Evolutionary conservation across 1,284 basidiomycete genomes (phyloP), one percentile per base, ranked within the genome.

Genomic region (Sparassis latifolia): DNA sequence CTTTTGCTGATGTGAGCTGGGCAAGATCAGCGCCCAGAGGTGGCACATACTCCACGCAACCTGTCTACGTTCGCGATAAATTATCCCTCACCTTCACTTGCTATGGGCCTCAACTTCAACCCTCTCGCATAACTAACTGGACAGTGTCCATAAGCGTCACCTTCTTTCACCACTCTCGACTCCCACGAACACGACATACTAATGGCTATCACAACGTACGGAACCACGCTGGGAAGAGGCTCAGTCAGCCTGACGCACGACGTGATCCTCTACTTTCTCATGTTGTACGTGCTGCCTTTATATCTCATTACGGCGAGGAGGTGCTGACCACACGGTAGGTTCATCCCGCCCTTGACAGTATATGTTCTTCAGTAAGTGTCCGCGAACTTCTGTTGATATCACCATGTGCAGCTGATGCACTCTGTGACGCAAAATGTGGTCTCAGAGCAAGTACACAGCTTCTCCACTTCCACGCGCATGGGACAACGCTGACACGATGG

Each of bases 261-360:
- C 52, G 66, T 76, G 2, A 56, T 63, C 32, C 66, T 79, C 5
- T 80, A 77, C 55, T 69, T 79, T 52, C 49, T 79, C 12, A 77
- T 75, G 4, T 63, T 79, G 76, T 77, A 53, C 52, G 76, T 60
- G 3, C 40, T n/a, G 6, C 33, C n/a, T 48, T 52, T 37, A 9
- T 10, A 28, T 10, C 30, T 39, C 10, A 35, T 33, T 31, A n/a
- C n/a, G n/a, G n/a, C 46, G 10, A 31, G 32, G 33, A 32, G 29
- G 9, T 20, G 38, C 48, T 51, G 37, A 51, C 46, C 20, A 47
- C 10, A 33, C 43, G 29, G n/a, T 55, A 80, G 79, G 29, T 63
- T 80, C 48, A 53, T 80, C 3, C 79, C 79, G 3, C 78, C 78
- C 2, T 45, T 78, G 3, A 44, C 78, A 3, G 79, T 82, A n/a